Evolutionary conservation across 1,284 basidiomycete genomes (phyloP).

Genomic region (Hypsizygus ulmarius): DNA sequence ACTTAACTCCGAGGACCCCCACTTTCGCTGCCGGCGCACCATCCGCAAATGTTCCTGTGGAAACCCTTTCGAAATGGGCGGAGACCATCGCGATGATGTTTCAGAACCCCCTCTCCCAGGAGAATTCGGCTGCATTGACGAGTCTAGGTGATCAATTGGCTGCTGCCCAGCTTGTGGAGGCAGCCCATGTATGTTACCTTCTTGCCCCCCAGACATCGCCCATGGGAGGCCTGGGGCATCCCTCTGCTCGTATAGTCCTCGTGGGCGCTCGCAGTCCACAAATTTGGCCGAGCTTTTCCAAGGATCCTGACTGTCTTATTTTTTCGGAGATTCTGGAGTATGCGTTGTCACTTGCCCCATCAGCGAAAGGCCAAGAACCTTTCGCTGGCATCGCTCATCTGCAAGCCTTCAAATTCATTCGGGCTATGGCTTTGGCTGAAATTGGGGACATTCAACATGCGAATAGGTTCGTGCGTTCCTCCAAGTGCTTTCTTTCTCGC

Average conservation of each 20-base stretch:
- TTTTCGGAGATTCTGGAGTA: constrained; percentile 94
- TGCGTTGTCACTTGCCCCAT: constrained; percentile 73
- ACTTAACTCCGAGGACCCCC: constrained; percentile 62
- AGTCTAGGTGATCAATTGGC: constrained; percentile 84
- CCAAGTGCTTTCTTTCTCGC: not conserved
- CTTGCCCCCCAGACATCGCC: constrained; percentile 83
- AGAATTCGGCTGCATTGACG: constrained; percentile 74
- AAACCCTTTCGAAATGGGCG: constrained; percentile 76
- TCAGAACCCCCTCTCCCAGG: constrained; percentile 65
- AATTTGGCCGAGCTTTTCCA: constrained; percentile 51
- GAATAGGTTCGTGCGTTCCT: constrained; percentile 52
- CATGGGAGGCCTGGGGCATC: constrained; percentile 65
- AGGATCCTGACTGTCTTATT: constrained; percentile 78
- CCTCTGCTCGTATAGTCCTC: constrained; percentile 61
- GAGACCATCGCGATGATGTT: constrained; percentile 86
- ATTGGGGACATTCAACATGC: constrained; percentile 74
- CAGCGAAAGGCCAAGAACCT: constrained; percentile 82
- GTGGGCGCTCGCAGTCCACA: constrained; percentile 65
- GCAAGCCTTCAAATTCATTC: constrained; percentile 85
- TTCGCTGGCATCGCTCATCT: constrained; percentile 84
- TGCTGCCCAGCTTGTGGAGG: constrained; percentile 74
- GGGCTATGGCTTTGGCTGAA: constrained; percentile 78
- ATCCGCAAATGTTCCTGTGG: constrained; percentile 47
- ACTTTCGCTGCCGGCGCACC: constrained; percentile 50
- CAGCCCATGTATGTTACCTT: constrained; percentile 91